Percentiles rank a stretch among this genome's conserved stretches.
Evolutionary conservation across 345 rosid species (phyloP).

Genomic region (Cardamine resedifolia): DNA sequence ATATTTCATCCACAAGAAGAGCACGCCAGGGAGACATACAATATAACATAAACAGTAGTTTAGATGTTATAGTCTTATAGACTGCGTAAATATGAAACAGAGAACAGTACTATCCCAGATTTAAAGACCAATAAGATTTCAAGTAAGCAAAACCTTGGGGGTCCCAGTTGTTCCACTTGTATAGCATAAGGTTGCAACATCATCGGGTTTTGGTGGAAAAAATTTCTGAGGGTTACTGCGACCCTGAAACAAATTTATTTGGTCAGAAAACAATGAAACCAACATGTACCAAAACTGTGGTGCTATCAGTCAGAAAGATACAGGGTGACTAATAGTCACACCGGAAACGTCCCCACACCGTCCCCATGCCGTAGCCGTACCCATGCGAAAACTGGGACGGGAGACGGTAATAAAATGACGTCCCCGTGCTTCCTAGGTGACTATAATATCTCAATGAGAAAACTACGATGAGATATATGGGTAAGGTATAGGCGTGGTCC

Average conservation of each 20-base stretch:
- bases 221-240: slow-evolving; percentile 66
- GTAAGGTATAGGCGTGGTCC: not conserved
- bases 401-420: too few relatives aligned
- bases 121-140: slow-evolving; percentile 6
- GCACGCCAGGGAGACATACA: slow-evolving; percentile 27
- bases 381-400: too few relatives aligned
- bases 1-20: slow-evolving; percentile 25
- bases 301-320: slow-evolving; percentile 11
- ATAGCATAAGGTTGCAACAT: slow-evolving; percentile 93
- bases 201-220: slow-evolving; percentile 77
- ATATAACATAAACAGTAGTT: slow-evolving; percentile 10
- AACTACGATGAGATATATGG: slow-evolving; percentile 6
- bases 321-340: slow-evolving; percentile 6
- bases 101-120: not conserved
- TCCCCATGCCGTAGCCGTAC: too few relatives aligned
- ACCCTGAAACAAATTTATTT: slow-evolving; percentile 47
- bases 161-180: slow-evolving; percentile 99
- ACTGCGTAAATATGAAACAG: not conserved
- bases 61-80: slow-evolving; percentile 29
- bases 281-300: slow-evolving; percentile 16
- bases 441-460: not conserved
- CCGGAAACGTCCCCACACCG: too few relatives aligned
- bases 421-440: too few relatives aligned
- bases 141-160: slow-evolving; percentile 69
- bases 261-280: slow-evolving; percentile 30